Percentiles rank a stretch among this genome's conserved stretches.
Conservation (phyloP, 2,329 filamentous ascomycete species). For the Xylariaceae sp. region DNA sequence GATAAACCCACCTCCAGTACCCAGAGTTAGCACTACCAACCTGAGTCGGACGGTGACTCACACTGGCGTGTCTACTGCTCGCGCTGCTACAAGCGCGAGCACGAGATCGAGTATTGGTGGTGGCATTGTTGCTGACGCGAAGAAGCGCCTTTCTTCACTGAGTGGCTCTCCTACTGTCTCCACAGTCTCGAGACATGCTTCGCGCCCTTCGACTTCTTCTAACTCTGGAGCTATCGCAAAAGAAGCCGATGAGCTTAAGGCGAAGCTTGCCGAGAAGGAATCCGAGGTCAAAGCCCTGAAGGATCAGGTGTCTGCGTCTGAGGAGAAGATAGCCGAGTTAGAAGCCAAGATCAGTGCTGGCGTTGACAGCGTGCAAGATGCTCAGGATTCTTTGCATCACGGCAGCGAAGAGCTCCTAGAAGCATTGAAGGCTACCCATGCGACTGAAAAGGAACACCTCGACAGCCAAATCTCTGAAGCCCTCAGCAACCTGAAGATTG, state of each 20-base stretch:
- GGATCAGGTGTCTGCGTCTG: constrained; percentile 49
- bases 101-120: constrained; percentile 35
- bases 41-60: constrained; percentile 36
- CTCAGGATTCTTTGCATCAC: constrained; percentile 39
- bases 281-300: constrained; percentile 53
- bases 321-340: constrained; percentile 52
- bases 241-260: constrained; percentile 56
- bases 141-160: constrained; percentile 53
- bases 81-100: constrained; percentile 26
- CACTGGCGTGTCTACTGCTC: constrained; percentile 28
- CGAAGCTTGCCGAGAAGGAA: constrained; percentile 54
- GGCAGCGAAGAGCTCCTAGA: constrained; percentile 45
- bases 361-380: constrained; percentile 32
- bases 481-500: constrained; percentile 46
- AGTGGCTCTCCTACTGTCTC: constrained; percentile 36
- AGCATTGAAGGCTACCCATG: constrained; percentile 46
- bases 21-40: constrained; percentile 27
- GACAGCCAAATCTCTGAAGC: constrained; percentile 45
- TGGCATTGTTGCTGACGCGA: constrained; percentile 41
- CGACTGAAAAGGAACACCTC: constrained; percentile 43
- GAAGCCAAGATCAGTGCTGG: constrained; percentile 46
- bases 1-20: constrained; percentile 28
- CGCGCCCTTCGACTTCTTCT: constrained; percentile 39
- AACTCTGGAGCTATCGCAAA: constrained; percentile 42
- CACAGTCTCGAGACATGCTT: constrained; percentile 38